phyloP scores from a whole-genome alignment of 129 eudicot species.

The Centaurea solstitialis region DNA sequence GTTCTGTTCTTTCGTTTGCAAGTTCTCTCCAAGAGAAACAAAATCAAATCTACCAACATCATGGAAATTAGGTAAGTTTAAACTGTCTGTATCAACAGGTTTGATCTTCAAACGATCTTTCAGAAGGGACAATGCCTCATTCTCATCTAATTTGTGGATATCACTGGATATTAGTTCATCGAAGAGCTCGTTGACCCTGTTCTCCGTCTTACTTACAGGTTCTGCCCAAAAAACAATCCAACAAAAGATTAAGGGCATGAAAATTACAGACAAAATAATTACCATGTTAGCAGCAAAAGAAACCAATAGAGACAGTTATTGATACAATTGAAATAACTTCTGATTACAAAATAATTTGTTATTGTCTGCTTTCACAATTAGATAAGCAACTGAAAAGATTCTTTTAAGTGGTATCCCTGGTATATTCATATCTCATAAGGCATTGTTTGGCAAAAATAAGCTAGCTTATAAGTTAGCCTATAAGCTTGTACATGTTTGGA shows the following conservation, averaged over 20 bases:
- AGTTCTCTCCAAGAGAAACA: constrained; percentile 27
- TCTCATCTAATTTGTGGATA: constrained; percentile 50
- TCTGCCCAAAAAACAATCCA: constrained; percentile 30
- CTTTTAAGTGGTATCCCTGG: not conserved
- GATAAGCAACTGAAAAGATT: not conserved
- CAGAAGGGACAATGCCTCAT: constrained; percentile 45
- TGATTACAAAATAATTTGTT: not conserved
- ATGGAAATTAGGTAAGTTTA: constrained; percentile 47
- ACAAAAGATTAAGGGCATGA: not conserved
- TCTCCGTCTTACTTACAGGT: constrained; percentile 36
- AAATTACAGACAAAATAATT: not conserved
- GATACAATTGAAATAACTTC: not conserved
- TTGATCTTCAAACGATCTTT: constrained; percentile 66
- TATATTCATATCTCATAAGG: not conserved
- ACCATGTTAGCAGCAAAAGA: not conserved
- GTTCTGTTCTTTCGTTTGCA: constrained; percentile 26
- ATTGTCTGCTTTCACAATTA: not conserved
- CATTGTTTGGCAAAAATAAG: too few species aligned
- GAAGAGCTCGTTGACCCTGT: constrained; percentile 35
- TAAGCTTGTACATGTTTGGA: too few species aligned
- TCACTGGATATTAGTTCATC: constrained; percentile 56
- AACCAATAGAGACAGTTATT: not conserved
- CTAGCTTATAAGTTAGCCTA: too few species aligned
- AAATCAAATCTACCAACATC: constrained; percentile 36
- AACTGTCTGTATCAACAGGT: constrained; percentile 40